Percentiles rank a stretch among this genome's conserved stretches.
Conservation (phyloP, 768 basidiomycete species). For the Rhodotorula kratochvilovae region DNA sequence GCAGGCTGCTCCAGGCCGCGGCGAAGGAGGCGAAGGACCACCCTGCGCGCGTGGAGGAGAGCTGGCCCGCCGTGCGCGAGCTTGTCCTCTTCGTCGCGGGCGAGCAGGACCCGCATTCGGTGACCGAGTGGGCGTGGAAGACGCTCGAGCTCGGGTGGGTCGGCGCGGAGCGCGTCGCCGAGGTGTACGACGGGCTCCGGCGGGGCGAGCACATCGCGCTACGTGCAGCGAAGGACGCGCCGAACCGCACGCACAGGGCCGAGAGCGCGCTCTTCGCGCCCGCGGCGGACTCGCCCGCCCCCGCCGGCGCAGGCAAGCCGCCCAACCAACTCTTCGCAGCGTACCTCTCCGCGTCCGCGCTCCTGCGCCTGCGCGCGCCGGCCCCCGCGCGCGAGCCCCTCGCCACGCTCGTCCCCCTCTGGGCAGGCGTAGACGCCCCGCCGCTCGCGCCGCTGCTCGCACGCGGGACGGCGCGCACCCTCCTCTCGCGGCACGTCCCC, state of each 20-base stretch:
- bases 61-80: conserved; percentile 6
- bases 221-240: background rate
- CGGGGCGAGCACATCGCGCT: conserved; percentile 14
- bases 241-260: background rate
- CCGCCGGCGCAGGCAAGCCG: too few species aligned
- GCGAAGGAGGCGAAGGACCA: background rate
- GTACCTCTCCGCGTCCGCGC: conserved; percentile 8
- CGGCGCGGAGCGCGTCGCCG: conserved; percentile 27
- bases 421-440: background rate
- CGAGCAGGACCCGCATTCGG: background rate
- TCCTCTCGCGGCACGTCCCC: background rate
- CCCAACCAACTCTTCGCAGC: conserved; percentile 12
- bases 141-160: background rate
- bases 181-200: conserved; percentile 21
- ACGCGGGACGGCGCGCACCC: background rate
- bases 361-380: background rate
- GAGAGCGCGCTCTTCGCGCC: too few species aligned
- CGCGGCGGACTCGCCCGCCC: too few species aligned
- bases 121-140: conserved; percentile 23
- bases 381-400: conserved; percentile 1
- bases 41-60: background rate
- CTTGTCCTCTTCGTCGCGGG: conserved; percentile 22
- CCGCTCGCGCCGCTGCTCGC: conserved; percentile 2
- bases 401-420: conserved; percentile 2
- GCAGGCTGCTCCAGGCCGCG: background rate